Conservation (phyloP, 176 grass and related monocot genomes). For the Aegilops umbellulata region DNA sequence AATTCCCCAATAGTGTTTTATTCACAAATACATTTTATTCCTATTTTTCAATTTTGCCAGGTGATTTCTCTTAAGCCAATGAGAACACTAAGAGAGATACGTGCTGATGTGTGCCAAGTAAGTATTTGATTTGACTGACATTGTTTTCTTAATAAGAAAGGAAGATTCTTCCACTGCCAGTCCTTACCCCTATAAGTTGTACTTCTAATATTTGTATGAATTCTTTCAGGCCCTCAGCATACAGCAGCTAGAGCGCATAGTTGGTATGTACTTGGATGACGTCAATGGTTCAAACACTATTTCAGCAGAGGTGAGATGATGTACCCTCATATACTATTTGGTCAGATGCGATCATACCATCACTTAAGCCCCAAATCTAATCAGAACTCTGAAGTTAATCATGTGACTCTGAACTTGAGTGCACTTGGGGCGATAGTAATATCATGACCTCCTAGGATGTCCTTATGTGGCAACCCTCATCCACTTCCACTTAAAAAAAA, state of each 20-base stretch:
- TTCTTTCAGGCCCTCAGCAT: conserved; percentile 71
- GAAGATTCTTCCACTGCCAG: conserved; percentile 4
- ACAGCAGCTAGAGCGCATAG: conserved; percentile 85
- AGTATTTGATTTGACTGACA: conserved; percentile 34
- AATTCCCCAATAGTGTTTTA: conserved; percentile 12
- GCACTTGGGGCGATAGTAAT: neutral
- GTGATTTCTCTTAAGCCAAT: conserved; percentile 88
- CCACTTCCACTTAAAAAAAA: neutral
- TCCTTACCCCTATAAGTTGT: conserved; percentile 7
- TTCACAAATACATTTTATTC: conserved; percentile 1
- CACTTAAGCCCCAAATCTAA: neutral
- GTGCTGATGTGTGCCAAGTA: conserved; percentile 79
- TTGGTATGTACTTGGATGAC: conserved; percentile 90
- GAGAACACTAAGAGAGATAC: conserved; percentile 81
- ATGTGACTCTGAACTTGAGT: neutral
- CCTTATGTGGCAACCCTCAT: conserved; percentile 1
- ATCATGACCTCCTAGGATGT: neutral
- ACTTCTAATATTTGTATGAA: conserved; percentile 30
- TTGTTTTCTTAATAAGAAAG: conserved; percentile 19
- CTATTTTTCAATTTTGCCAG: conserved; percentile 35
- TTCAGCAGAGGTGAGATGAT: conserved; percentile 70
- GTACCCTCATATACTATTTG: conserved; percentile 14
- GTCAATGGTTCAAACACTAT: conserved; percentile 84
- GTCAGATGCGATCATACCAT: neutral
- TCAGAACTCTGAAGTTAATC: neutral